These are phyloP conservation scores for Notholithocarpus densiflorus DNA, from an alignment of 306 rosid species.

Conservation along the genomic window DNA sequence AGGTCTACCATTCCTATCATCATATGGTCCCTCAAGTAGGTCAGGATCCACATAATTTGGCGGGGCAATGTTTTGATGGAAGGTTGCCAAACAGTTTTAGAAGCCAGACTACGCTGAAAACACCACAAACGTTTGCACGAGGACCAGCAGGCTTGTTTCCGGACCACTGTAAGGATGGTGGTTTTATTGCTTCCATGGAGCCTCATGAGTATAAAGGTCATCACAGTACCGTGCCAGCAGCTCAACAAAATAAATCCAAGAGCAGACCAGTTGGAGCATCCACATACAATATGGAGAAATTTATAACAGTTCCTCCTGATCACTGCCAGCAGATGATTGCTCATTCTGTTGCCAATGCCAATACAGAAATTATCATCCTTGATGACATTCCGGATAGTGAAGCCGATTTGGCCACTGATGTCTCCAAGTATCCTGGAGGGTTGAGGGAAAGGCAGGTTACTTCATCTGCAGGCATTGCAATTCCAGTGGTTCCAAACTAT, in stretches of 20 bases:
- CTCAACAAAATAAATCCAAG: conserved; percentile 11
- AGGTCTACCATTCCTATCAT: conserved; percentile 23
- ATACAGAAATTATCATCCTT: conserved; percentile 33
- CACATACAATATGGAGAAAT: conserved; percentile 4
- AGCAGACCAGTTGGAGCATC: conserved; percentile 25
- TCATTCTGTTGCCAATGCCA: conserved; percentile 15
- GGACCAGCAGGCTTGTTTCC: conserved; percentile 25
- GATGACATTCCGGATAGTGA: conserved; percentile 38
- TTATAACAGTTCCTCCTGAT: neutral
- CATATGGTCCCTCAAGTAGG: conserved; percentile 25
- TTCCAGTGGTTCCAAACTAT: conserved; percentile 19
- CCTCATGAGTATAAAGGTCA: conserved; percentile 24
- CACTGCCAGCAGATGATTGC: conserved; percentile 25
- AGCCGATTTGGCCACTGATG: conserved; percentile 22
- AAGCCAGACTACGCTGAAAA: conserved; percentile 4
- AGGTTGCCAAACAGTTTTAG: conserved; percentile 19
- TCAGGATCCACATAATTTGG: conserved; percentile 22
- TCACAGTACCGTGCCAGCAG: conserved; percentile 9
- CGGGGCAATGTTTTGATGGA: conserved; percentile 25
- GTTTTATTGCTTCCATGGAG: conserved; percentile 18
- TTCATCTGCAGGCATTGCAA: conserved; percentile 23
- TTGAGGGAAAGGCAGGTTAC: conserved; percentile 20
- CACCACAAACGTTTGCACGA: conserved; percentile 10
- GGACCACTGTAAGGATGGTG: conserved; percentile 26
- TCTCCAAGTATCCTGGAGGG: conserved; percentile 27